These are phyloP conservation scores for Crucibulum laeve DNA, from an alignment of 768 basidiomycete genomes.

Conservation along the genomic window DNA sequence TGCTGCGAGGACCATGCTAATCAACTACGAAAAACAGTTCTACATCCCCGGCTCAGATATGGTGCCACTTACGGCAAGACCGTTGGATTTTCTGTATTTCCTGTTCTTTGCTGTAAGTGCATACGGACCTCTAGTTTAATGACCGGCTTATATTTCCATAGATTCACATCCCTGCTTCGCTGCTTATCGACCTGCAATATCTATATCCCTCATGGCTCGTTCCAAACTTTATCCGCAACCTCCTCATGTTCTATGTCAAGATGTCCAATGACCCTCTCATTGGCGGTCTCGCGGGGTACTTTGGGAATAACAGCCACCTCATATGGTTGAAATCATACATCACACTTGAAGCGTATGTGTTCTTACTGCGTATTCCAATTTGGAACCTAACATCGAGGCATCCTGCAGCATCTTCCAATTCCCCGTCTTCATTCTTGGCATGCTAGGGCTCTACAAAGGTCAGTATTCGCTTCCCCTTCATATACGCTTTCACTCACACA, in stretches of 20 bases:
- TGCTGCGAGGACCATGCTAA: constrained; percentile 15
- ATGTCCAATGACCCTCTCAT: constrained; percentile 68
- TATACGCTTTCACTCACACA: neutral
- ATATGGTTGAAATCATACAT: constrained; percentile 68
- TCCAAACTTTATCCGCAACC: constrained; percentile 38
- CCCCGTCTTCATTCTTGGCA: constrained; percentile 73
- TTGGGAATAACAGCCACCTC: constrained; percentile 29
- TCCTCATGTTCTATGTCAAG: constrained; percentile 47
- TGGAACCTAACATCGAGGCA: neutral
- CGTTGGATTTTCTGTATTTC: constrained; percentile 67
- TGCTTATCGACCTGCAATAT: constrained; percentile 68
- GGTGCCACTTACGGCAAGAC: constrained; percentile 47
- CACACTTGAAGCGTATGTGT: constrained; percentile 54
- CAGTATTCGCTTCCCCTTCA: constrained; percentile 2
- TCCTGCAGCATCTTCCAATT: constrained; percentile 59
- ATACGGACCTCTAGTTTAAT: neutral
- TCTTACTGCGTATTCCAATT: too few relatives aligned
- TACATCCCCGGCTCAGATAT: constrained; percentile 5
- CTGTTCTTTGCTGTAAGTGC: constrained; percentile 58
- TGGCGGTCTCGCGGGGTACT: constrained; percentile 41
- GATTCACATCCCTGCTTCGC: constrained; percentile 65
- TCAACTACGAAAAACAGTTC: constrained; percentile 16
- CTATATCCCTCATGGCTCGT: constrained; percentile 51
- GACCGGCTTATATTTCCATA: constrained; percentile 9
- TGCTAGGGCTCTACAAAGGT: constrained; percentile 57